Evolutionary conservation across 441 rosid genomes (phyloP).

Genomic region (Corymbia citriodora): DNA sequence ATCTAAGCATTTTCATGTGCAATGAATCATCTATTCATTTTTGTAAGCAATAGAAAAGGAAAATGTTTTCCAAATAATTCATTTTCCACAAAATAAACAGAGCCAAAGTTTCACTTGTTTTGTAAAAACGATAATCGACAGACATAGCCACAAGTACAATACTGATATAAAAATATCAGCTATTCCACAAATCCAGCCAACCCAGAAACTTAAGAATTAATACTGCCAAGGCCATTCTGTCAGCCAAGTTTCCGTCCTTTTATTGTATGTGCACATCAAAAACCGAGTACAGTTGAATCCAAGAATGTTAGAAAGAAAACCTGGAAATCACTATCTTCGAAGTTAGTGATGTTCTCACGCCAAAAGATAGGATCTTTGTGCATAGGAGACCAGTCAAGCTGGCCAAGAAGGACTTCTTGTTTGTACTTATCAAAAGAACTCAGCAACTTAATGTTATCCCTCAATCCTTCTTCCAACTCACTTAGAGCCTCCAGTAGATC

Average conservation of each 20-base stretch:
- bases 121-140: neutral
- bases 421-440: conserved; percentile 96
- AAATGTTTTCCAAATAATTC: neutral
- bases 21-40: neutral
- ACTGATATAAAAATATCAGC: neutral
- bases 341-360: conserved; percentile 85
- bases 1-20: too few species aligned
- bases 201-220: neutral
- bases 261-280: neutral
- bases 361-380: conserved; percentile 94
- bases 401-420: conserved; percentile 97
- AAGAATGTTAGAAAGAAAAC: conserved; percentile 20
- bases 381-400: conserved; percentile 98
- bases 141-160: neutral
- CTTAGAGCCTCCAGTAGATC: conserved; percentile 87
- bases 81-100: neutral
- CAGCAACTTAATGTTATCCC: conserved; percentile 74
- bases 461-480: conserved; percentile 86
- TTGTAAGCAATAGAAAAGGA: neutral
- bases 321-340: conserved; percentile 98
- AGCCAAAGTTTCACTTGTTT: neutral
- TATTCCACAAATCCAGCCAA: neutral
- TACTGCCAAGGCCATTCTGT: neutral
- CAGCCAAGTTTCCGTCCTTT: neutral
- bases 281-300: neutral